Conservation (phyloP, 2,329 filamentous ascomycete species). For the Xylariaceae sp. region DNA sequence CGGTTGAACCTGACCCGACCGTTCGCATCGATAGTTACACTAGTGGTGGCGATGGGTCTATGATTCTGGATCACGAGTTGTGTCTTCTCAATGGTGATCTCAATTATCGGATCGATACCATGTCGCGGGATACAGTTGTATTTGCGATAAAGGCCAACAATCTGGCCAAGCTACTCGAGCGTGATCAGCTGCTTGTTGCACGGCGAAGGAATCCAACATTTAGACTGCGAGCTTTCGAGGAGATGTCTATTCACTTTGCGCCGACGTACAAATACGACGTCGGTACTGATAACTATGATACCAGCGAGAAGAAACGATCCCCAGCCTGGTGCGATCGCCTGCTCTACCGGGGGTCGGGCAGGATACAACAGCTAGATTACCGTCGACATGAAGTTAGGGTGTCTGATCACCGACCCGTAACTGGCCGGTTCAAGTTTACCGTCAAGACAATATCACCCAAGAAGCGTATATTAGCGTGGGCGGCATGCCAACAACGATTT, state of each 20-base stretch:
- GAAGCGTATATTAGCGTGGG: conserved; percentile 63
- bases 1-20: conserved; percentile 62
- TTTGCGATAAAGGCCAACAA: conserved; percentile 78
- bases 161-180: conserved; percentile 78
- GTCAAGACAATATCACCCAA: conserved; percentile 75
- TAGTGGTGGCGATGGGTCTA: conserved; percentile 88
- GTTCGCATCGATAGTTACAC: conserved; percentile 74
- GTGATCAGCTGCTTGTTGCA: conserved; percentile 88
- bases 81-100: conserved; percentile 93
- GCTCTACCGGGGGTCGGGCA: conserved; percentile 75
- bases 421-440: conserved; percentile 73
- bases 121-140: conserved; percentile 89
- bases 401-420: conserved; percentile 91
- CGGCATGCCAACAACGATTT: conserved; percentile 70
- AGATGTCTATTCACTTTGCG: conserved; percentile 83
- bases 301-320: conserved; percentile 87
- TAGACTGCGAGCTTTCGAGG: conserved; percentile 82
- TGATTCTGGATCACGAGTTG: conserved; percentile 97
- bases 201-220: conserved; percentile 87
- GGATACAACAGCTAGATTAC: conserved; percentile 85
- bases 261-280: conserved; percentile 99
- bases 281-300: conserved; percentile 88
- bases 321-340: conserved; percentile 96
- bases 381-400: conserved; percentile 81
- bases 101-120: conserved; percentile 97